These are phyloP conservation scores for Eragrostis tef DNA, from an alignment of 202 grass and related monocot species.

Conservation along the genomic window DNA sequence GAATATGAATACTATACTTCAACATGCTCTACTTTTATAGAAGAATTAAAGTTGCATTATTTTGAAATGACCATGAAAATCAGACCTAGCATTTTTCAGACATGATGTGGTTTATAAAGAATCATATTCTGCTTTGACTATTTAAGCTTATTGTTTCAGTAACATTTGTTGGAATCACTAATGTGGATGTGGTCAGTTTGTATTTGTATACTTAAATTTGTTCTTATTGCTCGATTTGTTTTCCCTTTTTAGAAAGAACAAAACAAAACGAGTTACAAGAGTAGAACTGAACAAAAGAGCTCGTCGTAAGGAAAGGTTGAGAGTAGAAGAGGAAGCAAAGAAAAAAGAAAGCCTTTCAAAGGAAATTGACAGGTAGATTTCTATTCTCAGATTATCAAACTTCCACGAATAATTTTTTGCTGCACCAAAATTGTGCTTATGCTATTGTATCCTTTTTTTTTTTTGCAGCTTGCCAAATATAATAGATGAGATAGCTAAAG, in stretches of 20 bases:
- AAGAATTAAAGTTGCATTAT: not conserved
- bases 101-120: not conserved
- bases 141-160: conserved; percentile 22
- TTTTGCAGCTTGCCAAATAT: conserved; percentile 76
- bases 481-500: conserved; percentile 84
- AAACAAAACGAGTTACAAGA: conserved; percentile 84
- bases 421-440: conserved; percentile 2
- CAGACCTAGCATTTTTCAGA: not conserved
- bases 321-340: conserved; percentile 66
- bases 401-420: not conserved
- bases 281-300: conserved; percentile 84
- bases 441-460: conserved; percentile 21
- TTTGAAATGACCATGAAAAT: conserved; percentile 3
- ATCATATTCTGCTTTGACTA: not conserved
- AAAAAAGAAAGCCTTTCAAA: conserved; percentile 70
- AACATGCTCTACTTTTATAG: not conserved
- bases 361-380: conserved; percentile 86
- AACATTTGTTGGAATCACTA: not conserved
- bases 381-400: conserved; percentile 26
- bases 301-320: conserved; percentile 77
- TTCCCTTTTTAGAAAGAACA: conserved; percentile 62
- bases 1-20: not conserved
- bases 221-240: conserved; percentile 17
- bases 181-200: not conserved
- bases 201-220: conserved; percentile 24